phyloP scores from a whole-genome alignment of 2,329 filamentous ascomycete species.

The Cercospora sp. region DNA sequence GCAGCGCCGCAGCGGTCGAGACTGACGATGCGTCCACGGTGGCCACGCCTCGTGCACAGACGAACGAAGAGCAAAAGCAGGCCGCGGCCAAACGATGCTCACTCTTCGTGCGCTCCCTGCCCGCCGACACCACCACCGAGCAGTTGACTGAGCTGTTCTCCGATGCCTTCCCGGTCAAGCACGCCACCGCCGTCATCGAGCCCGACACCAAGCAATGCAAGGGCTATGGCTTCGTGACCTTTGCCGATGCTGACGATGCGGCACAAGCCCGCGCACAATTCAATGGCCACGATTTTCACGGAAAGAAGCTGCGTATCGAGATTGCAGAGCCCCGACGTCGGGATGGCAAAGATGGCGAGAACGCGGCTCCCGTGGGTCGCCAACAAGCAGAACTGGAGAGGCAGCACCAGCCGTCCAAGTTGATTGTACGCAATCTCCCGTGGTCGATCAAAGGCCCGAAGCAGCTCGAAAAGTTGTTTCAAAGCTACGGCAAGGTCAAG shows the following conservation, averaged over 20 bases:
- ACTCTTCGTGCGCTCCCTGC: slow-evolving; percentile 88
- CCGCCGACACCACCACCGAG: slow-evolving; percentile 75
- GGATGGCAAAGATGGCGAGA: slow-evolving; percentile 44
- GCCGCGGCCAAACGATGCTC: slow-evolving; percentile 43
- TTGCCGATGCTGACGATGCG: slow-evolving; percentile 90
- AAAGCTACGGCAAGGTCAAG: slow-evolving; percentile 88
- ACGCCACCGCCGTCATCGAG: slow-evolving; percentile 89
- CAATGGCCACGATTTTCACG: slow-evolving; percentile 74
- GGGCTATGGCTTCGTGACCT: slow-evolving; percentile 95
- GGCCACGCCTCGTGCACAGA: not conserved
- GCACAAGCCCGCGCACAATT: slow-evolving; percentile 76
- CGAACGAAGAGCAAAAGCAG: slow-evolving; percentile 19
- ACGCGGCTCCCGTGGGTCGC: slow-evolving; percentile 58
- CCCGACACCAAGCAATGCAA: slow-evolving; percentile 81
- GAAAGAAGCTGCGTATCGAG: slow-evolving; percentile 80
- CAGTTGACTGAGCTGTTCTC: slow-evolving; percentile 87
- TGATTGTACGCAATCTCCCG: slow-evolving; percentile 90
- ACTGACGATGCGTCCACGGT: not conserved
- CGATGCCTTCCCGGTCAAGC: slow-evolving; percentile 89
- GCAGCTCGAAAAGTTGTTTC: slow-evolving; percentile 76
- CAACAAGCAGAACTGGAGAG: slow-evolving; percentile 65
- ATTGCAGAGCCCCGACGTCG: slow-evolving; percentile 83
- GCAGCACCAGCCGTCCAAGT: slow-evolving; percentile 70
- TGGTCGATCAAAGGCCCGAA: slow-evolving; percentile 92
- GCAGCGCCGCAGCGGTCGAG: slow-evolving; percentile 25